Conservation (phyloP, 2,329 filamentous ascomycete genomes). For the Talaromyces sp. region DNA sequence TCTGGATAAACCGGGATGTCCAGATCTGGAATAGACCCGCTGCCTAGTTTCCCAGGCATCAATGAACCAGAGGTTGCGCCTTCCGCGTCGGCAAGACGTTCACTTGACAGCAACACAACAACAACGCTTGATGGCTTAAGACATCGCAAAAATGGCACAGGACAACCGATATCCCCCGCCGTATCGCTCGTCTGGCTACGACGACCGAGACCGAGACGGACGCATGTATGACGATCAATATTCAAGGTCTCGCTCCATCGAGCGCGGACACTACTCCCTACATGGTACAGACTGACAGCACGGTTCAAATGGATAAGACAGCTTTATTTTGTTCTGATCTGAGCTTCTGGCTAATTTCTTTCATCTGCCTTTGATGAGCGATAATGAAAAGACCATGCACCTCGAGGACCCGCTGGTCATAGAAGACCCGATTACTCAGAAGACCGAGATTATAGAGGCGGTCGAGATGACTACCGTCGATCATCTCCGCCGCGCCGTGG, state of each 20-base stretch:
- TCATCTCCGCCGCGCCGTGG: constrained; percentile 33
- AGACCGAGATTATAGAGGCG: constrained; percentile 30
- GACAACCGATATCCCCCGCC: no score
- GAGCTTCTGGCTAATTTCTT: constrained; percentile 35
- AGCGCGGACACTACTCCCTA: constrained; percentile 38
- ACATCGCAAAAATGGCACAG: background rate
- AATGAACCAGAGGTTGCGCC: background rate
- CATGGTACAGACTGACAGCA: constrained; percentile 36
- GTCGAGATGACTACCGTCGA: constrained; percentile 33
- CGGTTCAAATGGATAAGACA: constrained; percentile 2
- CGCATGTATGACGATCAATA: constrained; percentile 45
- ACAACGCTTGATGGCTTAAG: no score
- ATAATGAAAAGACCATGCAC: constrained; percentile 33
- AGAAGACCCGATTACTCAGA: constrained; percentile 33
- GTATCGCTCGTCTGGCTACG: constrained; percentile 22
- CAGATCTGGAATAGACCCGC: background rate
- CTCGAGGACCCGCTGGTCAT: constrained; percentile 33
- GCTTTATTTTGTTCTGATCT: constrained; percentile 13
- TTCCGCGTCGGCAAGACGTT: background rate
- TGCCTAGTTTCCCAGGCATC: no score
- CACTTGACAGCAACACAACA: background rate
- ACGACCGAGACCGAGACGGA: constrained; percentile 38
- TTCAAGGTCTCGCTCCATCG: constrained; percentile 36
- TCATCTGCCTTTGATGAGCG: constrained; percentile 16
- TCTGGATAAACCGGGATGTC: background rate